Evolutionary conservation across 1,284 basidiomycete species (phyloP).

Genomic region (Papiliotrema laurentii): DNA sequence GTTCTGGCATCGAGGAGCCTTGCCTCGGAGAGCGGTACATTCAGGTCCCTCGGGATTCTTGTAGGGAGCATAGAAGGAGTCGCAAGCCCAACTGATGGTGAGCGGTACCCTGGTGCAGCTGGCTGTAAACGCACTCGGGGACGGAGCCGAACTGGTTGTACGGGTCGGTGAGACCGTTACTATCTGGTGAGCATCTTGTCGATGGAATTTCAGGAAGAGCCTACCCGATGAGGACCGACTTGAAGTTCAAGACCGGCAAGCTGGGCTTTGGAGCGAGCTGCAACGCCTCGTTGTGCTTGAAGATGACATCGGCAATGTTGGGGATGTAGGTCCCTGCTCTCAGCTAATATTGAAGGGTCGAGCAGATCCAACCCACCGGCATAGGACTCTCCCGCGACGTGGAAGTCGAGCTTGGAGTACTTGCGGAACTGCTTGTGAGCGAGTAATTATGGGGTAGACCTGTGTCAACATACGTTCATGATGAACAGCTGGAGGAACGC

Average conservation of each 20-base stretch:
- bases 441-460: not conserved
- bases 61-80: constrained; percentile 33
- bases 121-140: constrained; percentile 57
- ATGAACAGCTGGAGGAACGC: constrained; percentile 87
- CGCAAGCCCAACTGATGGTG: constrained; percentile 52
- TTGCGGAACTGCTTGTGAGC: constrained; percentile 51
- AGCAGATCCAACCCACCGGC: constrained; percentile 48
- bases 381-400: constrained; percentile 55
- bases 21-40: constrained; percentile 32
- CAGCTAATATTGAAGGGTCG: not conserved
- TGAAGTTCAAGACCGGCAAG: constrained; percentile 62
- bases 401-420: constrained; percentile 56
- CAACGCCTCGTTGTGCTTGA: constrained; percentile 59
- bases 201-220: constrained; percentile 50
- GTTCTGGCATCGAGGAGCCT: constrained; percentile 41
- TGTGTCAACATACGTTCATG: constrained; percentile 50
- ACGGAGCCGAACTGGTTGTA: constrained; percentile 67
- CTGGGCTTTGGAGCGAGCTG: constrained; percentile 46
- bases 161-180: constrained; percentile 61
- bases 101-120: not conserved
- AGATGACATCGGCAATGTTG: constrained; percentile 60
- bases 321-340: constrained; percentile 64
- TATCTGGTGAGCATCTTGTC: constrained; percentile 3
- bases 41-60: constrained; percentile 39
- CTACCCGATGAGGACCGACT: constrained; percentile 73